Conservation (phyloP, 768 basidiomycete genomes). For the Dacryopinax primogenitus region DNA sequence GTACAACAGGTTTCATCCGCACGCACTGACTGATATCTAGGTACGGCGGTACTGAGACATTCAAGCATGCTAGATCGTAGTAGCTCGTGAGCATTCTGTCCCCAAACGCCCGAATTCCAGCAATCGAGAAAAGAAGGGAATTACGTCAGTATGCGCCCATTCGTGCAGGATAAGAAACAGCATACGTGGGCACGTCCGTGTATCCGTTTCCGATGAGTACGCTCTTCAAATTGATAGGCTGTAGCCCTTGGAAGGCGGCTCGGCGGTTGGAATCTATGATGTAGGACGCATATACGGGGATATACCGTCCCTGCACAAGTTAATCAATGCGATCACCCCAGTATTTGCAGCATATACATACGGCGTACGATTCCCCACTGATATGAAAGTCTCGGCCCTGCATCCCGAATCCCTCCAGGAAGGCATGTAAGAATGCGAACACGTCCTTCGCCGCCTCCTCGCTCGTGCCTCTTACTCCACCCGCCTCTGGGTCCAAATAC, state of each 20-base stretch:
- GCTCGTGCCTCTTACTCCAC: background rate
- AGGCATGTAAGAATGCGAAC: background rate
- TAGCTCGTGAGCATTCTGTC: conserved; percentile 31
- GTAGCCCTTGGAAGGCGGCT: conserved; percentile 38
- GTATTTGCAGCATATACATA: background rate
- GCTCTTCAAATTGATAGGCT: conserved; percentile 49
- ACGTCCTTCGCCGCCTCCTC: background rate
- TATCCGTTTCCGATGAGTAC: conserved; percentile 54
- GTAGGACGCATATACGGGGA: conserved; percentile 47
- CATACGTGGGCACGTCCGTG: conserved; percentile 44
- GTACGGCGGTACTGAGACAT: conserved; percentile 38
- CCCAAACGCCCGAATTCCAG: conserved; percentile 2
- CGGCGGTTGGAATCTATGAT: conserved; percentile 58
- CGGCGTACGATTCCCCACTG: background rate
- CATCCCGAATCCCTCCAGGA: background rate
- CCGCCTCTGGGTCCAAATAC: background rate
- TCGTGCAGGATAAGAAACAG: conserved; percentile 12
- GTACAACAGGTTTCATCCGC: conserved; percentile 11
- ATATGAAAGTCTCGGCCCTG: background rate
- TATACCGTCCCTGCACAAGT: background rate
- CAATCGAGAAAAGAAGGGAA: conserved; percentile 12
- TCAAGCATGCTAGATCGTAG: conserved; percentile 45
- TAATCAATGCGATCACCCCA: too few relatives aligned
- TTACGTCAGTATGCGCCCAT: background rate
- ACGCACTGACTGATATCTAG: conserved; percentile 17